Evolutionary conservation across 1,139 yeast species (phyloP).

Genomic region (Spencermartinsiella ligniputridi): DNA sequence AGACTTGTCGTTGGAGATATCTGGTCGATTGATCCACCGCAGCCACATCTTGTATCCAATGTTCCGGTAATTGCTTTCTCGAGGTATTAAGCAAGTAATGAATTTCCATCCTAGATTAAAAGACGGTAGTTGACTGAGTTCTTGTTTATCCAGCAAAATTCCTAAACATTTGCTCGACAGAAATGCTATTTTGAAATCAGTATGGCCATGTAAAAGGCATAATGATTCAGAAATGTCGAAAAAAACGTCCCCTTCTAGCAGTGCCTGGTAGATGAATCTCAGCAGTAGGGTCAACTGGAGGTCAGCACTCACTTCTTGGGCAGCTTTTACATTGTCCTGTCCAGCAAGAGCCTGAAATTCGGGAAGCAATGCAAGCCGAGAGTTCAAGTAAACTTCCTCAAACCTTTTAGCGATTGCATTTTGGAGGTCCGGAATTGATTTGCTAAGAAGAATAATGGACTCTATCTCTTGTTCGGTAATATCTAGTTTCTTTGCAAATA

Average conservation of each 20-base stretch:
- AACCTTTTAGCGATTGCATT: background rate
- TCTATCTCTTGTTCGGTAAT: too few species aligned
- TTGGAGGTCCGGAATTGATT: background rate
- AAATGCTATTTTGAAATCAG: slow-evolving; percentile 1
- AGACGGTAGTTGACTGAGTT: background rate
- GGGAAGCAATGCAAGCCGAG: background rate
- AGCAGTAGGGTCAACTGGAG: background rate
- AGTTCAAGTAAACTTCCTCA: background rate
- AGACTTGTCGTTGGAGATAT: slow-evolving; percentile 19
- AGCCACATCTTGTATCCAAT: slow-evolving; percentile 27
- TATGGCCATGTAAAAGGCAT: background rate
- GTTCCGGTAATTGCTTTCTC: slow-evolving; percentile 7
- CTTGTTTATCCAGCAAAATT: background rate
- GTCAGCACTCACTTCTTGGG: background rate
- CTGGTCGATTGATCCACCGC: slow-evolving; percentile 19
- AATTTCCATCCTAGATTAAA: background rate
- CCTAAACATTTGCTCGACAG: slow-evolving; percentile 9
- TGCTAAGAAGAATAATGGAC: background rate
- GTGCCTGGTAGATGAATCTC: background rate
- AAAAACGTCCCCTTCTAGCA: background rate
- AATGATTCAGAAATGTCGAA: background rate
- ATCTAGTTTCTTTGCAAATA: too few species aligned
- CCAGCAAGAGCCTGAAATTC: background rate
- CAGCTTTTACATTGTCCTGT: background rate
- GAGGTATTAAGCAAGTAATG: background rate